A percentile compares a stretch with the other conserved stretches of the same genome.
phyloP scores from a whole-genome alignment of 2,329 filamentous ascomycete species.

The Fonsecaea monophora region DNA sequence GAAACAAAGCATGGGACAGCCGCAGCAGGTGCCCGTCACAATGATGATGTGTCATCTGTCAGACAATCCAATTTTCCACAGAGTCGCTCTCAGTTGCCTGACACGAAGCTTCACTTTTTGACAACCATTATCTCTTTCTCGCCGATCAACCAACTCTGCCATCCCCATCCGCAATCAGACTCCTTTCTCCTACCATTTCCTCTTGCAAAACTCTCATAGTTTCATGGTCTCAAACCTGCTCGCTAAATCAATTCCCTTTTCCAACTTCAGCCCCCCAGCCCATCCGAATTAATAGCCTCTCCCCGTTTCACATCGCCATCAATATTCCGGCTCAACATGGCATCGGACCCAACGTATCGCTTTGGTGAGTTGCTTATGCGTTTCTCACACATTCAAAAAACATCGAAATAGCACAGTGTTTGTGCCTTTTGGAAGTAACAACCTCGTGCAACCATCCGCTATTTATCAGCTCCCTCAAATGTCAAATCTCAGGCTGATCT shows the following conservation, averaged over 20 bases:
- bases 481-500: neutral
- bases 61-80: neutral
- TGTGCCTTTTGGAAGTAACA: neutral
- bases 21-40: neutral
- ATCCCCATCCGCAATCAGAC: neutral
- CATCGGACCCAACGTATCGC: constrained; percentile 31
- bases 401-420: neutral
- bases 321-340: constrained; percentile 14
- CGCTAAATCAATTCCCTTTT: neutral
- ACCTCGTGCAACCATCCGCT: neutral
- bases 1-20: neutral
- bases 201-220: neutral
- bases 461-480: neutral
- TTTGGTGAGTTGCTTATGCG: constrained; percentile 24
- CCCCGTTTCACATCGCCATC: neutral
- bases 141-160: neutral
- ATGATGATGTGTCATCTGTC: neutral
- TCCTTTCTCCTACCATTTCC: neutral
- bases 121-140: neutral
- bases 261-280: neutral
- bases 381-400: neutral
- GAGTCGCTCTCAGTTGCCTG: neutral
- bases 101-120: neutral
- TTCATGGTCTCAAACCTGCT: neutral
- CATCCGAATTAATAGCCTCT: neutral